These are phyloP conservation scores for Globisporangium canariense DNA, from an alignment of 352 stramenopile species.

Conservation along the genomic window DNA sequence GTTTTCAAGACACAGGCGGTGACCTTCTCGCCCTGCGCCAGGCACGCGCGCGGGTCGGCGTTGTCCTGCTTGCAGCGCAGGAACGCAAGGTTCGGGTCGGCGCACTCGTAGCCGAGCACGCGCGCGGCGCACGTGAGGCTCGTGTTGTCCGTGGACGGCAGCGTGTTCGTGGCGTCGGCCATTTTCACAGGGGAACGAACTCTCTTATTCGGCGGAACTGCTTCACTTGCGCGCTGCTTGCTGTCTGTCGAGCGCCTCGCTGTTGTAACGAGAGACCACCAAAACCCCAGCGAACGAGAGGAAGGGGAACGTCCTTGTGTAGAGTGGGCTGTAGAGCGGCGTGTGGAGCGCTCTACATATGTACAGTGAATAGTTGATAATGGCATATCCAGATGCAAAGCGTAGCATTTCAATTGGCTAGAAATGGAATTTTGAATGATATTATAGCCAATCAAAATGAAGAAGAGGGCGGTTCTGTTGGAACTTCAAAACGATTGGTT, in stretches of 20 bases:
- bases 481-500: slow-evolving; percentile 13
- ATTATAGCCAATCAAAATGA: slow-evolving; percentile 5
- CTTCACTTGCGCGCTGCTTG: slow-evolving; percentile 12
- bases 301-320: slow-evolving; percentile 8
- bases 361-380: neutral
- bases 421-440: neutral
- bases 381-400: neutral
- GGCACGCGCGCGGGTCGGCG: slow-evolving; percentile 74
- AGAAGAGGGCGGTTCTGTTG: neutral
- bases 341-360: slow-evolving; percentile 4
- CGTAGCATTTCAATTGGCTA: neutral
- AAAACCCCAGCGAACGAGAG: slow-evolving; percentile 16
- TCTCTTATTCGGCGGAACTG: neutral
- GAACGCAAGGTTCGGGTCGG: slow-evolving; percentile 80
- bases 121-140: slow-evolving; percentile 83
- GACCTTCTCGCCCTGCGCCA: slow-evolving; percentile 86
- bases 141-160: slow-evolving; percentile 85
- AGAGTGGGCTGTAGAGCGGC: neutral
- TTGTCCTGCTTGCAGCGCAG: slow-evolving; percentile 85
- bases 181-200: slow-evolving; percentile 16
- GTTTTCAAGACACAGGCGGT: slow-evolving; percentile 84
- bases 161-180: slow-evolving; percentile 51
- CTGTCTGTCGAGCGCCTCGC: neutral
- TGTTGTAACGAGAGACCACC: slow-evolving; percentile 14
- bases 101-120: slow-evolving; percentile 81